Base-by-base conservation (phyloP, 148 eudicot species). In the Rhododendron vialii region DNA sequence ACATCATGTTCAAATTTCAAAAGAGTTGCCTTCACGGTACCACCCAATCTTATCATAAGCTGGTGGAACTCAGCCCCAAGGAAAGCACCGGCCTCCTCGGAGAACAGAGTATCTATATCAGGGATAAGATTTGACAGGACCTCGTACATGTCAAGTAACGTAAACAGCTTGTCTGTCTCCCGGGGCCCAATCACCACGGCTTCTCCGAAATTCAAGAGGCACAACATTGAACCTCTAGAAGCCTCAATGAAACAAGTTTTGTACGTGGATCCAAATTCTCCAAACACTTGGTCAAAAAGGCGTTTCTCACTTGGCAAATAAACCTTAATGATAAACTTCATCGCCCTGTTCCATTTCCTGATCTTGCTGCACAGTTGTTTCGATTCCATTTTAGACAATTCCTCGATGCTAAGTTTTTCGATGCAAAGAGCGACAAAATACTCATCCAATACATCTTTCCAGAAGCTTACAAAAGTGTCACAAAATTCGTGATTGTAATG, bases 91-190 rank as follows among this genome's bases (percentile, higher is more conserved):
- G 73, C 85, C 71, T 89, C 92, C 13, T 85, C 91, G 1, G 89
- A 80, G 89, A 90, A 96, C 84, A 95, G 84, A 33, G 84, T 26
- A 65, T 92, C 87, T 43, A 94, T 83, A 51, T 94, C 92, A 9
- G 43, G 91, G 38, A 84, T 59, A 76, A 94, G 90, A 24, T 87
- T 87, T 0, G 87, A 88, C 18, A 96, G 81, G 33, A 90, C 89
- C 87, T 95, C 98, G 22, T 93, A 94, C 96, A 96, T 92, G 81
- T 95, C 90, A 2, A 96, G 92, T 63, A 95, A 87, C 69, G 88
- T 84, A 85, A 91, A 93, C 53, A 96, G 90, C 88, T 91, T 90
- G 85, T 96, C 99, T 1, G 98, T 93, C n/a, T 85, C 79, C 30
- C 88, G 90, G 28, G 94, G 88, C 5, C 93, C 95, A 18, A 94